Percentiles rank a stretch among this genome's conserved stretches.
Conservation (phyloP, 2,329 filamentous ascomycete genomes). For the Pseudogymnoascus sp. region DNA sequence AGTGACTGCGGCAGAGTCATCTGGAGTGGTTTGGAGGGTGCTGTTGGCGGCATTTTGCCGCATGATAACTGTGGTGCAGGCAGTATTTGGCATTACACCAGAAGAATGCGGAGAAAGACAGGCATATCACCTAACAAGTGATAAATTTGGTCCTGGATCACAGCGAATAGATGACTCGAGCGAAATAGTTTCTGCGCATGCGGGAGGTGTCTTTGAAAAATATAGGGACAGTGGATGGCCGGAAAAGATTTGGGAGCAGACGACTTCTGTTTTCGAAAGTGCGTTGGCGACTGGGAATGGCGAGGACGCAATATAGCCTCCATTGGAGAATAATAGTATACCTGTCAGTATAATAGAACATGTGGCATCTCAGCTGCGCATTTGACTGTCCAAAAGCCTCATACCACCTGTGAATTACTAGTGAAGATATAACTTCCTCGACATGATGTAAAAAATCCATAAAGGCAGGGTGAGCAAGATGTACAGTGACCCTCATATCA, state of each 20-base stretch:
- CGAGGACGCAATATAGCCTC: no score
- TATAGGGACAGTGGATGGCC: constrained; percentile 13
- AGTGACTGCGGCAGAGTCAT: neutral
- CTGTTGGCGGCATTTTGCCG: neutral
- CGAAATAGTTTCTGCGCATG: neutral
- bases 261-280: neutral
- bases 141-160: constrained; percentile 10
- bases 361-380: no score
- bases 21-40: neutral
- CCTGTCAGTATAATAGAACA: no score
- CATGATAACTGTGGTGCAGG: neutral
- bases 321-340: no score
- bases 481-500: no score
- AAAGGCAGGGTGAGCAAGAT: no score
- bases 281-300: neutral
- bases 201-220: neutral
- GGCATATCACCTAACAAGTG: constrained; percentile 6
- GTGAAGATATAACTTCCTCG: no score
- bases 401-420: no score
- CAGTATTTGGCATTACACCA: neutral
- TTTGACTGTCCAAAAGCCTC: no score
- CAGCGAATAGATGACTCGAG: constrained; percentile 11
- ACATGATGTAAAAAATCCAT: no score
- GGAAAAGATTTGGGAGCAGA: constrained; percentile 16
- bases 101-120: neutral